Conservation (phyloP, 805 yeast species). For the Schizosaccharomyces cryophilus region DNA sequence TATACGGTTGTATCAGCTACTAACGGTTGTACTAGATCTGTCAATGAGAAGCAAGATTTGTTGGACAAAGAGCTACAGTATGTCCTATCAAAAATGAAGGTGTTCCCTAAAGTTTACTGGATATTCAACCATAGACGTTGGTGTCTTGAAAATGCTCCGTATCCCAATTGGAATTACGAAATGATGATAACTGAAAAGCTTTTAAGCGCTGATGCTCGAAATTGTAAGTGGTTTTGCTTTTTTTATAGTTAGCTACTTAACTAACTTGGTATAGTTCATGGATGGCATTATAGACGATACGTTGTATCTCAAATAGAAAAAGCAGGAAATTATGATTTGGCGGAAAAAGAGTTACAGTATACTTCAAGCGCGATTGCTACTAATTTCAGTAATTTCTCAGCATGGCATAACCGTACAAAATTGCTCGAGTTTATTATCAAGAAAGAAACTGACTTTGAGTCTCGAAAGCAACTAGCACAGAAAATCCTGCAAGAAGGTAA, state of each 20-base stretch:
- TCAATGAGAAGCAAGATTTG: conserved; percentile 11
- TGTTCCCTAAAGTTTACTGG: conserved; percentile 83
- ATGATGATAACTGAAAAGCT: conserved; percentile 42
- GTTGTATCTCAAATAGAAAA: conserved; percentile 23
- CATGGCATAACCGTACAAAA: conserved; percentile 77
- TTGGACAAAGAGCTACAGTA: conserved; percentile 37
- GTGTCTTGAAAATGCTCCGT: conserved; percentile 32
- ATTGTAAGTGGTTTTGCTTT: conserved; percentile 18
- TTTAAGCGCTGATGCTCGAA: conserved; percentile 50
- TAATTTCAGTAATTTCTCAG: conserved; percentile 79
- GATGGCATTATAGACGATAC: conserved; percentile 79
- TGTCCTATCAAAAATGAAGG: conserved; percentile 30
- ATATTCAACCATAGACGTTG: conserved; percentile 84
- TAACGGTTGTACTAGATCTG: conserved; percentile 6
- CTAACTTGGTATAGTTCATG: conserved; percentile 25
- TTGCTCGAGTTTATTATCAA: conserved; percentile 31
- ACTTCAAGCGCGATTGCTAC: conserved; percentile 56
- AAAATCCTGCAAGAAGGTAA: conserved; percentile 7
- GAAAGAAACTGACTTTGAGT: conserved; percentile 9
- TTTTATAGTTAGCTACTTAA: neutral
- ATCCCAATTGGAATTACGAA: conserved; percentile 42
- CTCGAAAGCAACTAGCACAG: conserved; percentile 2
- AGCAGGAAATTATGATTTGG: conserved; percentile 13
- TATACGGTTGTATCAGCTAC: neutral
- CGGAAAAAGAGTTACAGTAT: conserved; percentile 39